A percentile compares a stretch with the other conserved stretches of the same genome.
These are phyloP conservation scores for Sporothrix phasma DNA, from an alignment of 2,329 filamentous ascomycete species.

Conservation along the genomic window DNA sequence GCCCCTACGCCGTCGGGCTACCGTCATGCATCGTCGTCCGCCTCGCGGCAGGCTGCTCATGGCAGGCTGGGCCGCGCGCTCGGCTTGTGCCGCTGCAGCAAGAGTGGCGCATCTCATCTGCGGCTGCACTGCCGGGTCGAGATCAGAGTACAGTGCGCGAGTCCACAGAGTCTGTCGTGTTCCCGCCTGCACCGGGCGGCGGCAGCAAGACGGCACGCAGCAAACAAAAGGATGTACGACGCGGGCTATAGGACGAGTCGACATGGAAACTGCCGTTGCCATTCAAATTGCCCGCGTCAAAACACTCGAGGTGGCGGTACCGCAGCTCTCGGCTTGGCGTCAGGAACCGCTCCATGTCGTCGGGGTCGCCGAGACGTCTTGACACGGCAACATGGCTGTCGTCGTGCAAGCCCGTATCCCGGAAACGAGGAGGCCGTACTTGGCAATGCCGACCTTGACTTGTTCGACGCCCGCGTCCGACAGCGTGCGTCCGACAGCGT, in stretches of 20 bases:
- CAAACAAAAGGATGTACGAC: constrained; percentile 41
- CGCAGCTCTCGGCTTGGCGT: constrained; percentile 36
- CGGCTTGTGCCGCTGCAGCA: constrained; percentile 42
- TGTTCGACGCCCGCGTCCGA: constrained; percentile 27
- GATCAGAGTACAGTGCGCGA: constrained; percentile 38
- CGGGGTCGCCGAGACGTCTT: constrained; percentile 42
- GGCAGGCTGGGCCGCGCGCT: constrained; percentile 43
- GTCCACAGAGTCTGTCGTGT: constrained; percentile 46
- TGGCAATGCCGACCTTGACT: constrained; percentile 26
- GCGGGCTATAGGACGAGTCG: constrained; percentile 46
- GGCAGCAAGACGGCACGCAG: constrained; percentile 41
- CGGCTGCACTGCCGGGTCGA: constrained; percentile 25
- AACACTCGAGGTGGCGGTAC: constrained; percentile 40
- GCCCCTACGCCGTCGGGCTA: constrained; percentile 29
- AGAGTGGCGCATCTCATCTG: constrained; percentile 36
- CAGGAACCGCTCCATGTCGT: constrained; percentile 43
- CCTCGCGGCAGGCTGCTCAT: constrained; percentile 48
- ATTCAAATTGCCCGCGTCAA: constrained; percentile 48
- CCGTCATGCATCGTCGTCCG: constrained; percentile 45
- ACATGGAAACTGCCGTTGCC: constrained; percentile 44
- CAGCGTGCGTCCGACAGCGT: constrained; percentile 25
- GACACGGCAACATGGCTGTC: constrained; percentile 41
- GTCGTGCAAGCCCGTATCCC: constrained; percentile 37
- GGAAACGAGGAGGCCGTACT: constrained; percentile 20
- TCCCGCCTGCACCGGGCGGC: constrained; percentile 34